A percentile compares a stretch with the other conserved stretches of the same genome.
These are phyloP conservation scores for Monosiga brevicollis DNA, from an alignment of 78 protist genomes.

Conservation along the genomic window DNA sequence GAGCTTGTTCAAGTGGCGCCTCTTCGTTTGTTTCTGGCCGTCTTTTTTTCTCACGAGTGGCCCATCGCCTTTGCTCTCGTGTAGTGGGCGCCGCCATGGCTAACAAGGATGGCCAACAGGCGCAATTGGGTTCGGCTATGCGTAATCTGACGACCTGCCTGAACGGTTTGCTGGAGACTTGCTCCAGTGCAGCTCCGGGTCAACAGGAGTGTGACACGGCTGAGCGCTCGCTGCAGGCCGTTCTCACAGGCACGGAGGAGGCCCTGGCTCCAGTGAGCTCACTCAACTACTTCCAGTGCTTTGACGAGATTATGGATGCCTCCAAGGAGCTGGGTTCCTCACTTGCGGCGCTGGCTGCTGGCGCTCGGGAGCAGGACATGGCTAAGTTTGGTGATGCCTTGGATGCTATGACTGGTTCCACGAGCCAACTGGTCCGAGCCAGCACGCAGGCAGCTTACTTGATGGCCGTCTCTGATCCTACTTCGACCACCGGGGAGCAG, in stretches of 20 bases:
- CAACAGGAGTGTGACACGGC: constrained; percentile 1
- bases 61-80: too few relatives aligned
- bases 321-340: neutral
- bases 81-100: too few relatives aligned
- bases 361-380: neutral
- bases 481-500: neutral
- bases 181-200: constrained; percentile 4
- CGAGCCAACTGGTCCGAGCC: neutral
- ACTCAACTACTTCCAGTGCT: constrained; percentile 9
- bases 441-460: constrained; percentile 17
- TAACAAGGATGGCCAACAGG: constrained; percentile 1
- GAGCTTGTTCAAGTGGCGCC: neutral
- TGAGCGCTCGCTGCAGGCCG: neutral
- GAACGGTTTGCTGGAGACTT: neutral
- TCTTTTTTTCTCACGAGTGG: too few relatives aligned
- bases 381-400: neutral
- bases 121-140: neutral
- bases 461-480: constrained; percentile 17
- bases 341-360: neutral
- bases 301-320: neutral
- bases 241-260: neutral
- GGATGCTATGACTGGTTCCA: neutral
- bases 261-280: neutral
- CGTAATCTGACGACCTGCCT: neutral
- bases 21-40: too few relatives aligned